Evolutionary conservation across 768 basidiomycete species (phyloP), one percentile per base, ranked within the genome.

Genomic region (Hypholoma fasciculare): DNA sequence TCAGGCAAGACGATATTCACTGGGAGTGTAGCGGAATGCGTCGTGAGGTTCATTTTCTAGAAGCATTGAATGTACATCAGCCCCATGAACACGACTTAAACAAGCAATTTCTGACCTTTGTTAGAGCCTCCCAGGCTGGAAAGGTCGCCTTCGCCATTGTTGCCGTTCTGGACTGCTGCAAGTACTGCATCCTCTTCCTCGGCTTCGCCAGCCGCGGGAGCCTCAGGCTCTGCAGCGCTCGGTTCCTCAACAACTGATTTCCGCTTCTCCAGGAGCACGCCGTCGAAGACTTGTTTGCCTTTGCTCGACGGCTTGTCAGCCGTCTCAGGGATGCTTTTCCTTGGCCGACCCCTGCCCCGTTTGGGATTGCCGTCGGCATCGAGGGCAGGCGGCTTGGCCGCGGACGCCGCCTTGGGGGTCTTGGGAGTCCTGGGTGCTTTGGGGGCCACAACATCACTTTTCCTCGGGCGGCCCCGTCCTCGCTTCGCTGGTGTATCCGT

Each of bases 21-120:
- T 26, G 20, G 43, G 42, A 17, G 50, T 43, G 36, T 47, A 47
- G 20, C 34, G 51, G 39, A 54, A 53, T 23, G 52, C 38, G 7
- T 58, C 59, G 17, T 56, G 54, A 17, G 64, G 61, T 30, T 59
- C 58, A 53, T 65, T 65, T 57, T 61, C 64, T 65, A 44, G 23
- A 30, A 11, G 19, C 23, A 30, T 12, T 27, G 2, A 37, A 13
- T 19, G 27, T 54, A 13, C 34, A 27, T 48, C 14, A 4, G 19
- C 37, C 19, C 36, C 23, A n/a, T 46, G 26, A 42, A 23, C 11
- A 48, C 42, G 1, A 7, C 12, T 38, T 7, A 39, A 49, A 40
- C n/a, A 47, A 27, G 16, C 19, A 27, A 34, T 23, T 20, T 11
- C 9, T 13, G 34, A 65, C 65, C 65, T 62, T 63, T 63, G 42